Base-by-base conservation (phyloP, 768 basidiomycete genomes). In the Russula olivacea region DNA sequence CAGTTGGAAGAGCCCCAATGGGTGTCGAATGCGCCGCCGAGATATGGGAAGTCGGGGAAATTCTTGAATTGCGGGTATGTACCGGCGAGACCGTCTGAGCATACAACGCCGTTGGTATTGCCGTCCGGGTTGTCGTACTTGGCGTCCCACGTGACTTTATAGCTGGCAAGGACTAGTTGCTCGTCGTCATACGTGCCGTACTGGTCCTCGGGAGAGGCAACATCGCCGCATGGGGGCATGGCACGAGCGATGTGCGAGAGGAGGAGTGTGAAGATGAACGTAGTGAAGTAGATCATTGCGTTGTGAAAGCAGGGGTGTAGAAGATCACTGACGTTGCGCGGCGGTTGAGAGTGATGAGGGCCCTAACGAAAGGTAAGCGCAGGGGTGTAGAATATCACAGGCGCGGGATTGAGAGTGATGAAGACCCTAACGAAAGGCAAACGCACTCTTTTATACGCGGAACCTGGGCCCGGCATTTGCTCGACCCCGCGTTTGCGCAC, bases 41-140 rank as follows among this genome's bases (percentile, higher is more conserved):
- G 83, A 70, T 75, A 69, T 0, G 86, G 84, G 76, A 85, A 88
- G 51, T 72, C 74, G 4, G 85, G 84, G 38, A 88, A 71, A 41
- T 74, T 72, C 14, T 74, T 76, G 58, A 86, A 81, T 38, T 78
- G 83, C 4, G 72, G 76, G 72, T 75, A 86, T 40, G 68, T 72
- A 4, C 30, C 68, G 72, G 4, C 77, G 76, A 17, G 77, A 40
- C 30, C 87, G 38, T 81, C 73, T 1, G 81, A 81, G 74, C 83
- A 84, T 48, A 77, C 74, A 51, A 81, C 77, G 4, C 68, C 71
- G 67, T 70, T 58, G 23, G 85, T 73, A 8, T 79, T 79, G 28
- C 68, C 68, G 10, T 57, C 47, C 3, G 61, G 59, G 14, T 77
- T 72, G 73, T 86, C 87, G 71, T 84, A 88, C 3, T 71, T 58